Percentiles rank a stretch among this genome's conserved stretches.
These are phyloP conservation scores for Citrus mangshanensis DNA, from an alignment of 345 rosid genomes.

Conservation along the genomic window DNA sequence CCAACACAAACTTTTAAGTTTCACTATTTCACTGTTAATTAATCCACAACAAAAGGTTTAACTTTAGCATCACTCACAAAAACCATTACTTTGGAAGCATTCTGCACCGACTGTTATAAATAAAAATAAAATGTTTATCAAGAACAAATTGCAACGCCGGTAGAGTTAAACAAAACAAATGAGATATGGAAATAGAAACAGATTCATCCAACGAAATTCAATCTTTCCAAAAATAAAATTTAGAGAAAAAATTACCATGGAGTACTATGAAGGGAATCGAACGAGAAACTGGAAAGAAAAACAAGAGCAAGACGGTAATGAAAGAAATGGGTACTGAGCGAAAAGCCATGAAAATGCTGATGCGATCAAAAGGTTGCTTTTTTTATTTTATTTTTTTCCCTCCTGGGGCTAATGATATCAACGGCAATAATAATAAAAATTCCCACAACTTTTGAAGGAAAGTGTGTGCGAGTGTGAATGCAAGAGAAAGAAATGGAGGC, in stretches of 20 bases:
- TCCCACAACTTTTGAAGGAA: constrained; percentile 10
- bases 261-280: constrained; percentile 69
- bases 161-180: background rate
- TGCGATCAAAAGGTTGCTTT: background rate
- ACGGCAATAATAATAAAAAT: background rate
- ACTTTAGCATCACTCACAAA: background rate
- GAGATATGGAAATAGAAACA: background rate
- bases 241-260: constrained; percentile 42
- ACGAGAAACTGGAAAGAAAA: constrained; percentile 32
- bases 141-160: background rate
- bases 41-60: background rate
- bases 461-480: background rate
- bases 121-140: background rate
- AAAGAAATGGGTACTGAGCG: constrained; percentile 7
- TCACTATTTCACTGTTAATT: background rate
- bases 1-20: background rate
- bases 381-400: background rate
- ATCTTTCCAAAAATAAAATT: background rate
- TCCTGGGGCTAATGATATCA: too few relatives aligned
- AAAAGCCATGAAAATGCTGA: constrained; percentile 31
- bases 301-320: constrained; percentile 16
- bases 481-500: background rate
- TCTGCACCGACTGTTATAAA: background rate
- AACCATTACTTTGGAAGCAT: background rate
- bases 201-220: background rate